These are phyloP conservation scores for Coniosporium tulheliwenetii DNA, from an alignment of 2,329 filamentous ascomycete species.

Conservation along the genomic window DNA sequence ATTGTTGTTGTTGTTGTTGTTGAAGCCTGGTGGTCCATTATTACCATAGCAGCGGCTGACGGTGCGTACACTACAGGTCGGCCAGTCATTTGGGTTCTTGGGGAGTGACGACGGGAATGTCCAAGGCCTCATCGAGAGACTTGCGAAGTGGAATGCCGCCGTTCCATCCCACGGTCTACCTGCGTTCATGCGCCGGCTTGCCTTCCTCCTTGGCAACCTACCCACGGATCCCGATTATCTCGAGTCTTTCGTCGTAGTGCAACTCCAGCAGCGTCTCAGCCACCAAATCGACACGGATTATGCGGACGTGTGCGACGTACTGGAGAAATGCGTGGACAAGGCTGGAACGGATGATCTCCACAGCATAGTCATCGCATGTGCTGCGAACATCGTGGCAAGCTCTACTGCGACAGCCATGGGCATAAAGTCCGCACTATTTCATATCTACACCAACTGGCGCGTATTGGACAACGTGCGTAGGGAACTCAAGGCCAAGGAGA, in stretches of 20 bases:
- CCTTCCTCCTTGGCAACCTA: background rate
- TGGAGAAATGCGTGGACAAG: background rate
- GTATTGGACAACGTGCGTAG: constrained; percentile 10
- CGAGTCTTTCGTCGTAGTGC: constrained; percentile 3
- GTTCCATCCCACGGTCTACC: background rate
- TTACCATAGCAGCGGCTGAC: background rate
- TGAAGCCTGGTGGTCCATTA: no score
- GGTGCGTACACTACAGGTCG: background rate
- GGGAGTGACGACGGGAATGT: background rate
- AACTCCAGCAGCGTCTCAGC: constrained; percentile 2
- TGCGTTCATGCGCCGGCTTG: background rate
- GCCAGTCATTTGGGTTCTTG: background rate
- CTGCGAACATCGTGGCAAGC: constrained; percentile 11
- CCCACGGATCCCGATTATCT: constrained; percentile 2
- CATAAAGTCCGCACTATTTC: constrained; percentile 16
- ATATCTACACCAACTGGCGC: constrained; percentile 12
- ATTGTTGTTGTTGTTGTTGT: background rate
- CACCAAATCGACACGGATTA: background rate
- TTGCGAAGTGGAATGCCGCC: background rate
- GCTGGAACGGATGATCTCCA: background rate
- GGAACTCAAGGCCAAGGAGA: constrained; percentile 3
- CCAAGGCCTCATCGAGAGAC: background rate
- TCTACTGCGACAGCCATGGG: constrained; percentile 20
- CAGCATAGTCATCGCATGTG: background rate
- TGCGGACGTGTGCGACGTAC: background rate